phyloP scores from a whole-genome alignment of 495 filamentous ascomycete species.

The Lepraria neglecta region DNA sequence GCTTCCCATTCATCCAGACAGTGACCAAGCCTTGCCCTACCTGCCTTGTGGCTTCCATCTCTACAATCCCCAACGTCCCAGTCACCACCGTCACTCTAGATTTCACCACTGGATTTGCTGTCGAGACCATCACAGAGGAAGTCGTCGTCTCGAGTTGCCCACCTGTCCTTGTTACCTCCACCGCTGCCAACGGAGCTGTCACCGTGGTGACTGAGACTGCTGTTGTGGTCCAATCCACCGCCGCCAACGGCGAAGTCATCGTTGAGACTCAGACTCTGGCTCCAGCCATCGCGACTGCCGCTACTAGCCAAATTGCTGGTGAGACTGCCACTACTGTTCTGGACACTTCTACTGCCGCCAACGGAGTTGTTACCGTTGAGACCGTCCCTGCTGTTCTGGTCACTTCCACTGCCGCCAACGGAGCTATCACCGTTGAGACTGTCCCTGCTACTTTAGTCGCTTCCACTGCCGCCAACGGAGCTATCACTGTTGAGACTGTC shows the following conservation, averaged over 20 bases:
- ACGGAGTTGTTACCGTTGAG: neutral
- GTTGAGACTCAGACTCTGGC: neutral
- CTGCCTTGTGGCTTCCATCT: neutral
- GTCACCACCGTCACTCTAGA: too few species aligned
- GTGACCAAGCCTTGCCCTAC: slow-evolving; percentile 12
- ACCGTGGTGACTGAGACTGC: slow-evolving; percentile 5
- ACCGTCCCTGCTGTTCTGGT: neutral
- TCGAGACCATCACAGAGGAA: neutral
- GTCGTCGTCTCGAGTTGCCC: too few species aligned
- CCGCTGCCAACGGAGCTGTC: slow-evolving; percentile 1
- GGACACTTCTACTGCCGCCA: slow-evolving; percentile 1
- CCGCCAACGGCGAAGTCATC: neutral
- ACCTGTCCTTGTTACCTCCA: neutral
- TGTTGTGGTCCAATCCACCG: neutral
- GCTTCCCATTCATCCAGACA: neutral
- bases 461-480: neutral
- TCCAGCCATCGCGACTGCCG: slow-evolving; percentile 1
- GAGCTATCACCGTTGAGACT: slow-evolving; percentile 10
- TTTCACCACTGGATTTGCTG: slow-evolving; percentile 2
- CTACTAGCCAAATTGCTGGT: slow-evolving; percentile 10
- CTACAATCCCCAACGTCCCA: neutral
- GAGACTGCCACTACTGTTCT: neutral
- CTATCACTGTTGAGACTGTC: neutral
- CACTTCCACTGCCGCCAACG: neutral
- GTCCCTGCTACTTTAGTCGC: neutral